These are phyloP conservation scores for Thamnidium elegans DNA, from an alignment of 192 early-diverging fungal genomes.

Conservation along the genomic window DNA sequence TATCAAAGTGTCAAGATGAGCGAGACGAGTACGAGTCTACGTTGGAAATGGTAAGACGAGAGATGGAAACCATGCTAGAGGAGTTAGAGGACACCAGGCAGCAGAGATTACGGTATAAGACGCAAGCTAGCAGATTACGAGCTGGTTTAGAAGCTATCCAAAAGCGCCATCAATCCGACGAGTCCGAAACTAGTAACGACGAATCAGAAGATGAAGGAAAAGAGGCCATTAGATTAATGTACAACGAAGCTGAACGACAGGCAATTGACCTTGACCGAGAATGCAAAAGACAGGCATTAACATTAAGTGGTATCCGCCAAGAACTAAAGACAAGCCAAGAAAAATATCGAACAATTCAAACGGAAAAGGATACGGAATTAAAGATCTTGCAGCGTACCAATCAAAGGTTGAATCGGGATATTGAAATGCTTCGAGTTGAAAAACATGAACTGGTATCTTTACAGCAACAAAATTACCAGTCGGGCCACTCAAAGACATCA, in stretches of 20 bases:
- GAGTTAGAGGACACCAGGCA: constrained; percentile 10
- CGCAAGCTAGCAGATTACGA: constrained; percentile 9
- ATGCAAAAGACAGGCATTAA: constrained; percentile 4
- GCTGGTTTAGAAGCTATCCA: constrained; percentile 18
- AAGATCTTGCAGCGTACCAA: background rate
- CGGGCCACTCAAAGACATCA: too few relatives aligned
- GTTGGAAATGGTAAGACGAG: constrained; percentile 6
- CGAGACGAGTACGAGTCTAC: constrained; percentile 7
- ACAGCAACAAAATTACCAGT: background rate
- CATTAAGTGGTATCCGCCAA: background rate
- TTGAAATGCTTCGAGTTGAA: background rate
- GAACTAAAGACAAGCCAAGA: background rate
- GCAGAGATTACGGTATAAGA: constrained; percentile 7
- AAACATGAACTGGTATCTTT: background rate
- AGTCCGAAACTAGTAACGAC: background rate
- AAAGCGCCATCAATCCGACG: background rate
- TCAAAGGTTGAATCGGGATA: background rate
- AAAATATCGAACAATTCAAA: background rate
- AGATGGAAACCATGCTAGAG: constrained; percentile 17
- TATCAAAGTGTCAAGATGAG: constrained; percentile 11
- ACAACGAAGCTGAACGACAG: constrained; percentile 12
- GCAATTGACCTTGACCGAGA: constrained; percentile 10
- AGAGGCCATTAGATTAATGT: background rate
- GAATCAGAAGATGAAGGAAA: background rate
- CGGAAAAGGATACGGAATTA: constrained; percentile 4